phyloP scores from a whole-genome alignment of 495 filamentous ascomycete genomes.

The Antarctomyces pellizariae region DNA sequence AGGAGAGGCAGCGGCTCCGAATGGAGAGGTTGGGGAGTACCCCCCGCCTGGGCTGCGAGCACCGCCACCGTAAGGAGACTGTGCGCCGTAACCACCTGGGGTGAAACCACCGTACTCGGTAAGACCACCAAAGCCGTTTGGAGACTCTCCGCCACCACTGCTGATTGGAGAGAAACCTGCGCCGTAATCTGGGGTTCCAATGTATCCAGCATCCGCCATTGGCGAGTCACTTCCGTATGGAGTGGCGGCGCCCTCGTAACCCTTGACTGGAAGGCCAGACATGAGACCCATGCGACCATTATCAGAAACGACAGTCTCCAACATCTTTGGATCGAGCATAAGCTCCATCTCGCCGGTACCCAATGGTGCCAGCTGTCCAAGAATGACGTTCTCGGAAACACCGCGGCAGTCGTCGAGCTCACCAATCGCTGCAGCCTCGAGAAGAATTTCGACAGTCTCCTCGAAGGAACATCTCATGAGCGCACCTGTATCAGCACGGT shows the following conservation, averaged over 20 bases:
- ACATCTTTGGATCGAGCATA: conserved; percentile 77
- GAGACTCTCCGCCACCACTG: conserved; percentile 46
- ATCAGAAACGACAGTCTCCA: conserved; percentile 81
- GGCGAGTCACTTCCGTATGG: conserved; percentile 89
- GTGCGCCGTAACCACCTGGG: conserved; percentile 25
- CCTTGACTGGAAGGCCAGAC: conserved; percentile 50
- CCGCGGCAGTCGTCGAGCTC: conserved; percentile 94
- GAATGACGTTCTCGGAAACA: conserved; percentile 96
- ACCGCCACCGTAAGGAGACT: conserved; percentile 37
- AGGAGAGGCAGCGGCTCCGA: conserved; percentile 34
- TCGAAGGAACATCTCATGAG: conserved; percentile 99
- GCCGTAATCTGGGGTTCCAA: conserved; percentile 54
- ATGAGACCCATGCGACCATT: conserved; percentile 62
- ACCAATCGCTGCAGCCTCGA: conserved; percentile 80
- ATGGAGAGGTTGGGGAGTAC: conserved; percentile 49
- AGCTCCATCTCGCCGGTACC: conserved; percentile 90
- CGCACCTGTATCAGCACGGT: conserved; percentile 89
- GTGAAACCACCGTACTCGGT: conserved; percentile 24
- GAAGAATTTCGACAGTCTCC: conserved; percentile 93
- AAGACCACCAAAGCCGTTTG: conserved; percentile 35
- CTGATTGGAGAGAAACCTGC: conserved; percentile 81
- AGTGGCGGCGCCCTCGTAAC: conserved; percentile 67
- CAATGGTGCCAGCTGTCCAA: conserved; percentile 88
- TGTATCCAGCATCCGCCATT: conserved; percentile 51
- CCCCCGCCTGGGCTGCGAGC: conserved; percentile 43